Evolutionary conservation across 78 protist genomes (phyloP), one percentile per base, ranked within the genome.

Genomic region (Dictyostelium purpureum): DNA sequence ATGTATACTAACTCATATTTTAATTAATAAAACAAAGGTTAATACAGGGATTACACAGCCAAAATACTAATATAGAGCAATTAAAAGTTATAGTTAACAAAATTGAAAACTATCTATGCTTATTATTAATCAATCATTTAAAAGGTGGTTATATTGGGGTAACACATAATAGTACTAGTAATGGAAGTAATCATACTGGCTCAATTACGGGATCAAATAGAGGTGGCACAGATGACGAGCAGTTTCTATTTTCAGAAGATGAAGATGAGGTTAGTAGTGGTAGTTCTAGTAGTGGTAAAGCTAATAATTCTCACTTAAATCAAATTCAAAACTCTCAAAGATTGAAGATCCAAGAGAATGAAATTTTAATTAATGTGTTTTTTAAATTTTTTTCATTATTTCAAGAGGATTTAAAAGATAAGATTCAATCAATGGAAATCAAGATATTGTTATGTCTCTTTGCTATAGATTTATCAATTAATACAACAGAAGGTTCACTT

Each of bases 261-360:
- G 76, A 63, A 33, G 43, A 40, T 40, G 76, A 40, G 2, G 76
- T 31, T 56, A 35, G 38, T 66, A 37, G 40, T 31, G 42, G n/a
- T n/a, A 40, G 33, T 69, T 19, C 37, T 18, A 56, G 37, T 56
- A 56, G 37, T 2, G 31, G 19, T 19, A n/a, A n/a, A n/a, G n/a
- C n/a, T n/a, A n/a, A n/a, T n/a, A n/a, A n/a, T n/a, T n/a, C n/a
- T n/a, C n/a, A n/a, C n/a, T n/a, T n/a, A n/a, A n/a, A n/a, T n/a
- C 11, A 18, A 19, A 19, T 56, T 18, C 52, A 33, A 97, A 47
- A 97, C 97, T 95, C 56, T 97, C 98, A 56, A 91, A 97, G 10
- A 90, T 24, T 51, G 96, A 89, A 35, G 80, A 79, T 33, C 97
- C 97, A 12, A 97, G 65, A 19, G 88, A n/a, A 98, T 38, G 56